Base-by-base conservation (phyloP, 108 stramenopile genomes). In the Pseudonitzschia multiseries region DNA sequence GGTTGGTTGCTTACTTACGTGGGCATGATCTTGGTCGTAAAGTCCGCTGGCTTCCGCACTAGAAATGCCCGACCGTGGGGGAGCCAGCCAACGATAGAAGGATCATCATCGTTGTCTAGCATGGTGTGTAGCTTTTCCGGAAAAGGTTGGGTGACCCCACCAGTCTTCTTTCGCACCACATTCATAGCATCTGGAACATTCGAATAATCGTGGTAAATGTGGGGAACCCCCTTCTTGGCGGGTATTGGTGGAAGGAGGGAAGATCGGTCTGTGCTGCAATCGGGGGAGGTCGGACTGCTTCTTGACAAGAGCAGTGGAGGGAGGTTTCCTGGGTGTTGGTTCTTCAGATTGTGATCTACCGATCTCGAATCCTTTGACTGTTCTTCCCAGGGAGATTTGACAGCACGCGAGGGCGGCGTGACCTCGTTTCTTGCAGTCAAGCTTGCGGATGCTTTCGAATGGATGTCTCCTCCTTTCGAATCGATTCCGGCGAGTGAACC, bases 41-140 rank as follows among this genome's bases (percentile, higher is more conserved):
- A 98, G 12, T 77, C 71, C 53, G 96, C 90, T 0, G 92, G 93
- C 59, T 96, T 87, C 17, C 81, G 71, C 32, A 98, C 94, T 21
- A 93, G 53, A 72, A 97, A 97, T 13, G 92, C 88, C 73, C 92
- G 44, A 13, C 97, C 96, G 79, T 96, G 90, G 12, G 87, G 79
- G 4, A 86, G 71, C 93, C 94, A 97, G 20, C 78, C 62, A 14
- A 95, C 81, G 50, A 87, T 66, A 50, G 53, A 60, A 17, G 84
- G 82, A 44, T 69, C 50, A n/a, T 74, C 81, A 24, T 71, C 69
- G 10, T 54, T 40, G 59, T 90, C 90, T n/a, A 95, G 77, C 90
- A 95, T 87, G 33, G 83, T 74, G 75, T 89, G 87, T 6, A 96
- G 69, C 77, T 79, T 79, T 40, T 91, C 92, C n/a, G 92, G 92